phyloP scores from a whole-genome alignment of 116 monocot species.

The Iris pallida region DNA sequence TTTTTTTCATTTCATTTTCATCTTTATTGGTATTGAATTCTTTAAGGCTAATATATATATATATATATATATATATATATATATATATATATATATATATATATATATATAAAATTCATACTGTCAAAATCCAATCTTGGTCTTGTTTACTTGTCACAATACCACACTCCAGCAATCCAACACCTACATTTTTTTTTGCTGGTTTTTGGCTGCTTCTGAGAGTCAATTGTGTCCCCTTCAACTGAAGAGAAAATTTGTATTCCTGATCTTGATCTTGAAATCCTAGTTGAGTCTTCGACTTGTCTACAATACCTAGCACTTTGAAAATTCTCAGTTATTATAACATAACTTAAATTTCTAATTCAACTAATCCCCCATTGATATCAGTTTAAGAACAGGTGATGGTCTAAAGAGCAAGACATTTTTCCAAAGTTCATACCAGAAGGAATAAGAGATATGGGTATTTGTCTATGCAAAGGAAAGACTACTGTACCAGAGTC shows the following conservation, averaged over 20 bases:
- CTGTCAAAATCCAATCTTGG: background rate
- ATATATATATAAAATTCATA: no score
- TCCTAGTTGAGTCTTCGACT: no score
- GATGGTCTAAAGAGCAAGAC: constrained; percentile 1
- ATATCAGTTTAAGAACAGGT: background rate
- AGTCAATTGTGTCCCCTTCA: background rate
- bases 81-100: no score
- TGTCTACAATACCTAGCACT: background rate
- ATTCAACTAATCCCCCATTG: background rate
- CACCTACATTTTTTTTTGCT: background rate
- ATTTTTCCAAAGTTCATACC: background rate
- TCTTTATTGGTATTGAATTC: no score
- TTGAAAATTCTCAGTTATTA: background rate
- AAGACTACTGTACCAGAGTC: constrained; percentile 11
- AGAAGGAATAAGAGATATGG: constrained; percentile 25
- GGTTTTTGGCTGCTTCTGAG: background rate
- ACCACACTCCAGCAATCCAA: background rate
- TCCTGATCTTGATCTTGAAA: no score
- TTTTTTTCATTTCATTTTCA: no score
- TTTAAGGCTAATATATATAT: no score
- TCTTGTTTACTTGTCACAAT: background rate
- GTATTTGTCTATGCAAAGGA: constrained; percentile 28
- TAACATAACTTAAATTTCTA: no score
- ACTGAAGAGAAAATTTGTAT: background rate
- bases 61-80: no score